A percentile compares a stretch with the other conserved stretches of the same genome.
phyloP scores from a whole-genome alignment of 192 early-diverging fungal species.

The Coemansia sp. region DNA sequence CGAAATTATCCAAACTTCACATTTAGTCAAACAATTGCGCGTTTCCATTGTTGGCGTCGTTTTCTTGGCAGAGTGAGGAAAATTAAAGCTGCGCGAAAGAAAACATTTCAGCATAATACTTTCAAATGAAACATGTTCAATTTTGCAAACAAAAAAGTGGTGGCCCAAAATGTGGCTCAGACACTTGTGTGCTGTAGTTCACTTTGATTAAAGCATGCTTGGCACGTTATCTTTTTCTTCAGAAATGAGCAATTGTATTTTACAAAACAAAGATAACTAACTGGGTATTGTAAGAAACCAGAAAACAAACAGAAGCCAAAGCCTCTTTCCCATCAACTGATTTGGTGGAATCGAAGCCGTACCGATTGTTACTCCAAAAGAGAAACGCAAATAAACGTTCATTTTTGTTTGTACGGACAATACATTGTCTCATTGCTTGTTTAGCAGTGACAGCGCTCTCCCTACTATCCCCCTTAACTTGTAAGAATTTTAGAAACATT shows the following conservation, averaged over 20 bases:
- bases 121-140: too few species aligned
- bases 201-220: not conserved
- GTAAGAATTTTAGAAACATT: not conserved
- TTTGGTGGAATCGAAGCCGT: not conserved
- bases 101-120: not conserved
- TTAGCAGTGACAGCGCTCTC: not conserved
- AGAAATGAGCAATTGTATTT: not conserved
- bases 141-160: not conserved
- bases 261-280: not conserved
- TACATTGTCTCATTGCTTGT: not conserved
- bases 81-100: not conserved
- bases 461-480: not conserved
- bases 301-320: not conserved
- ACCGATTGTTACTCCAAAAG: not conserved
- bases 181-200: not conserved
- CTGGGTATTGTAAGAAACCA: not conserved
- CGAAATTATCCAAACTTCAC: too few species aligned
- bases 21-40: not conserved
- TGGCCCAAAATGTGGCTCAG: not conserved
- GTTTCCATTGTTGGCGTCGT: not conserved
- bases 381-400: not conserved
- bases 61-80: not conserved
- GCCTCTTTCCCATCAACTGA: conserved; percentile 5
- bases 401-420: conserved; percentile 8
- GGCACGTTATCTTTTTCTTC: not conserved